Evolutionary conservation across 2,329 filamentous ascomycete genomes (phyloP), one percentile per base, ranked within the genome.

Genomic region (Drechslera avenae): DNA sequence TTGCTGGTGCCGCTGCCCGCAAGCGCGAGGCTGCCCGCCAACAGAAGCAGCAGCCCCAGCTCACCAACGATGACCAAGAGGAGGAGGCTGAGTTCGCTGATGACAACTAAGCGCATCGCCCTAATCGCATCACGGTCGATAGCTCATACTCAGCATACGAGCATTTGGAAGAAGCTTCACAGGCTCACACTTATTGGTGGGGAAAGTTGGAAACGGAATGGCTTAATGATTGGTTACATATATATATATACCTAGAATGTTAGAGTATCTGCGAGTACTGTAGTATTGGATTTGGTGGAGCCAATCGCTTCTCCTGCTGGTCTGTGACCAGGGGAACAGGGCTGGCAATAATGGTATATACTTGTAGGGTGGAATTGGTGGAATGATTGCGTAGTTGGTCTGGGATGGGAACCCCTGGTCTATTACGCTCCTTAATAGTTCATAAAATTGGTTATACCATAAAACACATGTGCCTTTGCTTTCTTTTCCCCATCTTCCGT

Each of bases 41-140:
- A 28, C 26, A 28, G 12, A 8, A 23, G 21, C 34, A 50, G 26
- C 53, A 59, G 51, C 57, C 63, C 16, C 33, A 37, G 18, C 61
- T 72, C 52, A 70, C 67, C 50, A 46, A 70, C 47, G 69, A 72
- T 52, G 69, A 67, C 46, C 58, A 72, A 52, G 68, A 72, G 61
- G 69, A 72, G 61, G 69, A 72, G 59, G 7, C 69, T 39, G 66
- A 61, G 17, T 59, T 67, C 28, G 58, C 50, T 5, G 56, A 44
- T 37, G 63, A 55, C 47, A 39, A 46, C 39, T 48, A 60, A 49
- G 36, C 46, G 19, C 26, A 40, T 50, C 49, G 9, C 36, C 16
- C 10, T 4, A 21, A 18, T 31, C 33, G 26, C 13, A 36, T 44
- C 36, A n/a, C 12, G 17, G 12, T 12, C 3, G 19, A 46, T 35